Base-by-base conservation (phyloP, 2,329 filamentous ascomycete genomes). In the Helicocarpus griseus region DNA sequence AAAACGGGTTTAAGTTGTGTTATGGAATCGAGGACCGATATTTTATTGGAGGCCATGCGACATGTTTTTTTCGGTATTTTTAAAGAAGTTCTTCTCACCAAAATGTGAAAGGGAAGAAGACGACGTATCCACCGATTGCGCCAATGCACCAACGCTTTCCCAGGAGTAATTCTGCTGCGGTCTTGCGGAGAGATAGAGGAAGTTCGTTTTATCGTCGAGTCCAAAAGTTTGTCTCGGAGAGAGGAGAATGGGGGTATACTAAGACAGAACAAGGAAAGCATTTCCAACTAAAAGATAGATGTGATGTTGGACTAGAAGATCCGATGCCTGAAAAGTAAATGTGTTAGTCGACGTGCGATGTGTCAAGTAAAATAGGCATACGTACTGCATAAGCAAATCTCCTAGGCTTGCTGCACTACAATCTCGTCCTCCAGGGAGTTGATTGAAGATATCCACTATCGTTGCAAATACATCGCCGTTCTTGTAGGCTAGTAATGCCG, bases 391-490 rank as follows among this genome's bases (percentile, higher is more conserved):
- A 61, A 85, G 68, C 33, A 78, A 65, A 50, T 73, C 73, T 63
- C 83, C 81, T 39, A 85, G 65, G 52, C 73, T 80, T 41, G 77
- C 68, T 7, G 78, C 70, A 50, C 68, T 76, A 54, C 73, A 69
- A 51, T 65, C 68, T n/a, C 70, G 64, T 17, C 71, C 79, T 29
- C 77, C 73, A 2, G 90, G 89, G 45, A 96, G 86, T 77, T 93
- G 86, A 63, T 89, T 82, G 56, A 94, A 81, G 48, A 97, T 78
- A 50, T 91, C 90, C 0, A 93, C 87, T 49, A 97, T 75, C 61
- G 90, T 94, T 57, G 88, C 87, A 61, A 97, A 89, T 57, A 96
- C 82, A 57, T 97, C 90, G 49, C 89, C 90, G 61, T 85, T 87
- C 53, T 83, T 83, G 73, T 98, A 98, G 9, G 87, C 91, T 46